A percentile compares a stretch with the other conserved stretches of the same genome.
Evolutionary conservation across 1,284 basidiomycete genomes (phyloP).

Genomic region (Laetiporus sulphureus): DNA sequence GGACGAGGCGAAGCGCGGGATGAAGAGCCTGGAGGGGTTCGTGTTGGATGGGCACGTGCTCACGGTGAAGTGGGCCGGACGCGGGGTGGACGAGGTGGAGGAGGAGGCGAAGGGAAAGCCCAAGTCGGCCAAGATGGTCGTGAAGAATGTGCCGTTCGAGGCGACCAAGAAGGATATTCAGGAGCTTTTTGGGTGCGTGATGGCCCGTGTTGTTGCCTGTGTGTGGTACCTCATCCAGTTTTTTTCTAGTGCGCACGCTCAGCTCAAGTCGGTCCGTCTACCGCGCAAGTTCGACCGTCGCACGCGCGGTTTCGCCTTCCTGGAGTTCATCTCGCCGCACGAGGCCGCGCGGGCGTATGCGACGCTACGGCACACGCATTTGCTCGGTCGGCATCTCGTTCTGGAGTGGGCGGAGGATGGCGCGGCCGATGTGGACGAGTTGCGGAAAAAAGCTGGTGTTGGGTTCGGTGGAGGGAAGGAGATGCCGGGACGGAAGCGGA

Average conservation of each 20-base stretch:
- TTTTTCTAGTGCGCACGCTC: constrained; percentile 69
- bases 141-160: constrained; percentile 98
- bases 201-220: constrained; percentile 6
- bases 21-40: constrained; percentile 76
- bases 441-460: constrained; percentile 76
- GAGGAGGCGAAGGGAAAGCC: constrained; percentile 35
- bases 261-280: constrained; percentile 85
- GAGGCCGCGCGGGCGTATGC: constrained; percentile 86
- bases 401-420: constrained; percentile 90
- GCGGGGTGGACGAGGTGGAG: constrained; percentile 66
- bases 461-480: constrained; percentile 62
- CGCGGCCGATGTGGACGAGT: constrained; percentile 56
- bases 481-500: constrained; percentile 66
- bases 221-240: not conserved
- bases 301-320: constrained; percentile 91
- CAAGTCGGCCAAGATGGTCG: constrained; percentile 83
- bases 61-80: constrained; percentile 82
- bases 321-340: constrained; percentile 84
- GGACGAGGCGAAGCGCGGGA: constrained; percentile 71
- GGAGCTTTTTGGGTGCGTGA: constrained; percentile 75
- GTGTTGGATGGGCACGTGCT: constrained; percentile 86
- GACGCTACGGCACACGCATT: constrained; percentile 87
- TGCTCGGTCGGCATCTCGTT: constrained; percentile 92
- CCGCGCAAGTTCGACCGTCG: constrained; percentile 84
- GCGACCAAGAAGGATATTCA: constrained; percentile 90